A percentile compares a stretch with the other conserved stretches of the same genome.
Evolutionary conservation across 2,329 filamentous ascomycete genomes (phyloP).

Genomic region (Claviceps humidiphila): DNA sequence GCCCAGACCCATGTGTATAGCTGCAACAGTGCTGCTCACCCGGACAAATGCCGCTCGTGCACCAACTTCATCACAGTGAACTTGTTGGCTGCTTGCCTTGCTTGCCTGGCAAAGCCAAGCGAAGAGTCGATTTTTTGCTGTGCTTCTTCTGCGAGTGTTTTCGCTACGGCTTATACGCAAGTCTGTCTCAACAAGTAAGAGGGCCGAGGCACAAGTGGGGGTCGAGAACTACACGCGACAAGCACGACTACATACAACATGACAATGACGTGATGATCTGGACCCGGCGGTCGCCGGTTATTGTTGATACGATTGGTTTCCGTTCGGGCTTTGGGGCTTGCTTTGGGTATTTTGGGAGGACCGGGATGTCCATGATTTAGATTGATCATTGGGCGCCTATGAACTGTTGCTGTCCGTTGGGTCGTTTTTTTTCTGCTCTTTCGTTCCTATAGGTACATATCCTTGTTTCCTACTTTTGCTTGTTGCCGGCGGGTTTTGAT

Average conservation of each 20-base stretch:
- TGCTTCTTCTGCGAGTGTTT: neutral
- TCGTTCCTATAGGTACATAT: too few relatives aligned
- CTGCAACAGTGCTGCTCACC: neutral
- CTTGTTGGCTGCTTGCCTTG: neutral
- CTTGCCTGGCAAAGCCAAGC: neutral
- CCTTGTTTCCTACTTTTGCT: too few relatives aligned
- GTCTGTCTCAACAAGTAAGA: neutral
- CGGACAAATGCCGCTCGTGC: neutral
- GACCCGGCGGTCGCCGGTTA: too few relatives aligned
- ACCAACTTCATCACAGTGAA: neutral
- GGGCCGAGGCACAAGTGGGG: neutral
- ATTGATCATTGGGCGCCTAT: too few relatives aligned
- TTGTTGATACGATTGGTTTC: too few relatives aligned
- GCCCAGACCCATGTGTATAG: neutral
- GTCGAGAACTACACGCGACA: neutral
- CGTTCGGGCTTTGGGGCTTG: too few relatives aligned
- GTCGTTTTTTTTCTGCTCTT: too few relatives aligned
- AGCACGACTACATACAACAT: neutral
- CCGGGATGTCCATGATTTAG: too few relatives aligned
- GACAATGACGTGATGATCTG: too few relatives aligned
- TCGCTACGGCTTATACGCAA: neutral
- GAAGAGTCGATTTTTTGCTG: neutral
- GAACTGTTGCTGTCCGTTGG: too few relatives aligned
- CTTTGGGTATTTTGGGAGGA: too few relatives aligned
- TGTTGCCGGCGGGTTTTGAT: too few relatives aligned